Base-by-base conservation (phyloP, 2,329 filamentous ascomycete species). In the Colletotrichum cuscutae region DNA sequence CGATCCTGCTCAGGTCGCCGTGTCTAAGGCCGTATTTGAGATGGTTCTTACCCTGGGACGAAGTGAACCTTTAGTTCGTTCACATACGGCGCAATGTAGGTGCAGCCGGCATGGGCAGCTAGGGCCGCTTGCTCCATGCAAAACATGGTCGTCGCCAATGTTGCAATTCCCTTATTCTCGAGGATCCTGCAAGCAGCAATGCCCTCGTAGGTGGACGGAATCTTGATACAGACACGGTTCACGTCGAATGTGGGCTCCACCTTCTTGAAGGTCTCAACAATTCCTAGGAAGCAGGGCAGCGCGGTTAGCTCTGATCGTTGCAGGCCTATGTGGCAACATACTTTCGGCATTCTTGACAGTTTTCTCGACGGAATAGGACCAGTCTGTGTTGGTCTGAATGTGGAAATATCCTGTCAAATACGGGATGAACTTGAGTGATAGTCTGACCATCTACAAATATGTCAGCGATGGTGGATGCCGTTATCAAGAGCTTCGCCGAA, bases 31-130 rank as follows among this genome's bases (percentile, higher is more conserved):
- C 24, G 37, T 22, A 22, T 26, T 12, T 12, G 11, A 28, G 49
- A n/a, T 35, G 15, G 5, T 3, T 9, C 81, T 75, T 78, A 89
- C 84, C 79, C 82, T 13, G 81, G 76, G 54, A 89, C 87, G 69
- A 91, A 89, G 76, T 92, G 90, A 5, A 91, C 90, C 74, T 87
- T 88, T 53, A 93, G 81, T 75, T 92, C 90, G 77, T 92, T 92
- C 35, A 92, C 88, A 74, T 92, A 93, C 0, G 91, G 91, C 0
- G 90, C 89, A 56, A 93, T 89, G 76, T 92, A 92, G 0, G 86
- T 86, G 75, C 90, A 92, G 4, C 86, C 84, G 0, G 86, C 88
- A 62, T 90, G 86, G 1, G 85, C 87, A 0, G 91, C 90, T 1
- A 91, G 81, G 1, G 84, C 83, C 0, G 89, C 90, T 77, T 92